Base-by-base conservation (phyloP, 1,284 basidiomycete species). In the Bjerkandera adusta region DNA sequence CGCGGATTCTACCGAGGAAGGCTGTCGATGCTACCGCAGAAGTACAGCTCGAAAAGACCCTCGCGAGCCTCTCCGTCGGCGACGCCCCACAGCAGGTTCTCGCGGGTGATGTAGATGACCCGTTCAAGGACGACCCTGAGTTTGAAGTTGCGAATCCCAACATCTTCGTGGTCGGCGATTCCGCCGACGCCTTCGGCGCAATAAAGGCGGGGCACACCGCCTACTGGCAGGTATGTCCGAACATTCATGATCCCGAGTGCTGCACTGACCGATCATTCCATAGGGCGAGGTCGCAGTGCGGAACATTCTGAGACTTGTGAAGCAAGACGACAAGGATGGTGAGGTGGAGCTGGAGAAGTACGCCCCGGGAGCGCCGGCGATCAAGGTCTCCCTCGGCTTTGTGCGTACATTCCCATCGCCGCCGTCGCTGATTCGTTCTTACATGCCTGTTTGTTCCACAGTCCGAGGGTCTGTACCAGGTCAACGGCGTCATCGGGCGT, bases 161-260 rank as follows among this genome's bases (percentile, higher is more conserved):
- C 58, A 70, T 87, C 12, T 89, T 85, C 59, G 81, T 76, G 5
- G 67, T 85, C 8, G 85, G 86, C 4, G 85, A 89, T 51, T 73
- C 79, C 3, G 84, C 83, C 1, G 83, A 85, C 55, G 80, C 82
- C 2, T 89, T 69, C 69, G 83, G 81, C 3, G 84, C 82, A 1
- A 76, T 82, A 42, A 78, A 83, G 43, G 83, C 85, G 4, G 85
- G 88, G 1, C 84, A 89, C 61, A 85, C 76, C 25, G 83, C 85
- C 1, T 82, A 79, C 58, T 75, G 69, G 49, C 81, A 83, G 66
- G 79, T 72, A 24, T 33, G 44, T 40, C 11, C 15, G 15, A 1
- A 26, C 16, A 13, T 12, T 29, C 8, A 32, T 26, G 12, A 32
- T 36, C 34, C 21, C n/a, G 15, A 33, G 35, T 35, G 5, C 42